These are phyloP conservation scores for Daldinia sp. DNA, from an alignment of 2,329 filamentous ascomycete species.

Conservation along the genomic window DNA sequence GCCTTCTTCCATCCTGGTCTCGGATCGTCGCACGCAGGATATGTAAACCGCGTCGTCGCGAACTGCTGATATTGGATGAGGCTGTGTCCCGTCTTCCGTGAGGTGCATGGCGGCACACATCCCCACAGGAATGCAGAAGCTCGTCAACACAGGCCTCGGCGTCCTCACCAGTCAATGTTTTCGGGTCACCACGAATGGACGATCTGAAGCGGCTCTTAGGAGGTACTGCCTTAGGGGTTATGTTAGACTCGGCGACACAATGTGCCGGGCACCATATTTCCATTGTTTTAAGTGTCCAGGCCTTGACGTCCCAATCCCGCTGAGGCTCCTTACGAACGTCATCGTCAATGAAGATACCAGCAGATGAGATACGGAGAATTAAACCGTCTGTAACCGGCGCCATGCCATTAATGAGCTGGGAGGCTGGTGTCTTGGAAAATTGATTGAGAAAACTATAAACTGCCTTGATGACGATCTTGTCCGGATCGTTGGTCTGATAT, in stretches of 20 bases:
- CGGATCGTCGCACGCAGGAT: conserved; percentile 69
- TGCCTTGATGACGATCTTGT: conserved; percentile 94
- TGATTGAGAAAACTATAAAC: conserved; percentile 94
- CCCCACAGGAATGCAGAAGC: conserved; percentile 70
- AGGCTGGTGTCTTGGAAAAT: conserved; percentile 87
- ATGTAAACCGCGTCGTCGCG: conserved; percentile 63
- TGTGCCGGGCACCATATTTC: conserved; percentile 85
- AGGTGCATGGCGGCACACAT: conserved; percentile 65
- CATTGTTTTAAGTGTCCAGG: conserved; percentile 92
- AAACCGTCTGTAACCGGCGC: conserved; percentile 90
- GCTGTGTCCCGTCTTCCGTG: conserved; percentile 55
- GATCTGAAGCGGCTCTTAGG: conserved; percentile 59
- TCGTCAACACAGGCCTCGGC: conserved; percentile 70
- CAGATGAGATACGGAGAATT: conserved; percentile 89
- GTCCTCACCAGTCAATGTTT: conserved; percentile 67
- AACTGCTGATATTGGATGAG: conserved; percentile 52
- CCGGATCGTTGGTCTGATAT: conserved; percentile 87
- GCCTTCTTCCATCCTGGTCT: conserved; percentile 72
- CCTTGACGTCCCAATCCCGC: conserved; percentile 98
- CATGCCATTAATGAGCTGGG: conserved; percentile 84
- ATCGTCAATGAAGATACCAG: conserved; percentile 96
- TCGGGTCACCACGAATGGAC: conserved; percentile 58
- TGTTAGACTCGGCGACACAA: conserved; percentile 57
- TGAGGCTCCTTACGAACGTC: conserved; percentile 91
- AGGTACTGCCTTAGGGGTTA: conserved; percentile 55